These are phyloP conservation scores for Penstemon eatonii DNA, from an alignment of 257 asterid genomes.

Conservation along the genomic window DNA sequence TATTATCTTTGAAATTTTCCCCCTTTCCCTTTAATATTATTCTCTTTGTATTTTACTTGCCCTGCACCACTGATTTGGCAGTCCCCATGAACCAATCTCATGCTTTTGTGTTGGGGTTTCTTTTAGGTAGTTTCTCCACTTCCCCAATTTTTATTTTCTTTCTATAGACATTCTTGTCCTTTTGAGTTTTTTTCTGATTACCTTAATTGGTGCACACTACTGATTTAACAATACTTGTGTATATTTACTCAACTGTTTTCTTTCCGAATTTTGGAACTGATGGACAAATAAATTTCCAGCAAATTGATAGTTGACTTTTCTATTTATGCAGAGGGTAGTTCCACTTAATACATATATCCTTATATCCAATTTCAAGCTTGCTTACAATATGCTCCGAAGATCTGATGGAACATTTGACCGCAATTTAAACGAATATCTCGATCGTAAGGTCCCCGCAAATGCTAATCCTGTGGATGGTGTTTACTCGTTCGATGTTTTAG, in stretches of 20 bases:
- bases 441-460: slow-evolving; percentile 75
- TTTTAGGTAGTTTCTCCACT: slow-evolving; percentile 33
- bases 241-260: slow-evolving; percentile 15
- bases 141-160: slow-evolving; percentile 29
- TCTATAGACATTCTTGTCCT: slow-evolving; percentile 17
- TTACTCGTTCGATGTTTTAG: slow-evolving; percentile 70
- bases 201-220: slow-evolving; percentile 17
- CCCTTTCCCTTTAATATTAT: slow-evolving; percentile 7
- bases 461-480: slow-evolving; percentile 71
- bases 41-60: slow-evolving; percentile 28
- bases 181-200: slow-evolving; percentile 22
- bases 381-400: slow-evolving; percentile 76
- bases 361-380: slow-evolving; percentile 81
- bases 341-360: slow-evolving; percentile 88
- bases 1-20: slow-evolving; percentile 17
- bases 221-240: slow-evolving; percentile 22
- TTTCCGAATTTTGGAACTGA: slow-evolving; percentile 19
- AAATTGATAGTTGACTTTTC: slow-evolving; percentile 3
- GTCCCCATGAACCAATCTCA: slow-evolving; percentile 27
- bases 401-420: slow-evolving; percentile 91
- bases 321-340: slow-evolving; percentile 60
- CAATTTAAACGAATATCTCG: slow-evolving; percentile 67
- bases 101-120: slow-evolving; percentile 34
- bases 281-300: slow-evolving; percentile 11
- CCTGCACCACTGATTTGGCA: slow-evolving; percentile 33